Base-by-base conservation (phyloP, 768 basidiomycete species). In the Lactarius hatsudake region DNA sequence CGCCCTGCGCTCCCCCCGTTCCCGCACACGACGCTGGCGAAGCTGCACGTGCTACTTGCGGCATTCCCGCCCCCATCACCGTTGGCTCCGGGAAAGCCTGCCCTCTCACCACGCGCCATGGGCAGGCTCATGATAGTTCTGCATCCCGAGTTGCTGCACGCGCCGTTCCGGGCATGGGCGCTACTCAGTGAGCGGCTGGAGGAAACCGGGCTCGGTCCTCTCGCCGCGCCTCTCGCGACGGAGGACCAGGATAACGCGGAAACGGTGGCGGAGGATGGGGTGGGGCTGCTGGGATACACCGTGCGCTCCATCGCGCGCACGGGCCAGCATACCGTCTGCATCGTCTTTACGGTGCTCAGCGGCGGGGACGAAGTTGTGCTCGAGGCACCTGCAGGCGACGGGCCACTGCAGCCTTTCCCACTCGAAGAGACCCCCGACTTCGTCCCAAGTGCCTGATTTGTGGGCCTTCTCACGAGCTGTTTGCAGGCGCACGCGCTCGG, bases 401-500 rank as follows among this genome's bases (percentile, higher is more conserved):
- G 76, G 18, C 71, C 75, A 3, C 71, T 87, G 2, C 78, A 78
- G 3, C 74, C 81, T 3, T 86, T 82, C 74, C 84, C 86, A 0
- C 79, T 83, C 30, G 40, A 67, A 3, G 77, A 60, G 12, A 55
- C 67, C 2, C 64, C 57, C 36, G 79, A 81, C 38, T 83, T 88
- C 67, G 73, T 80, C 40, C 78, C 81, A 0, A 84, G 83, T 1
- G 70, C 73, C 2, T 74, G 87, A 40, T 87, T 88, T 71, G 74
- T 84, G 69, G 86, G 86, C 0, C 76, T 88, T 20, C 75, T 89
- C 28, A 86, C 87, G 2, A 81, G 79, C 67, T 80, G 87, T 69
- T 67, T 88, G 43, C 87, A 88, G 72, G 85, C 83, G 1, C 87
- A 89, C 73, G 84, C 84, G 0, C 75, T 88, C 6, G 84, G 84